phyloP scores from a whole-genome alignment of 2,329 filamentous ascomycete genomes.

The Aspergillus sojae region DNA sequence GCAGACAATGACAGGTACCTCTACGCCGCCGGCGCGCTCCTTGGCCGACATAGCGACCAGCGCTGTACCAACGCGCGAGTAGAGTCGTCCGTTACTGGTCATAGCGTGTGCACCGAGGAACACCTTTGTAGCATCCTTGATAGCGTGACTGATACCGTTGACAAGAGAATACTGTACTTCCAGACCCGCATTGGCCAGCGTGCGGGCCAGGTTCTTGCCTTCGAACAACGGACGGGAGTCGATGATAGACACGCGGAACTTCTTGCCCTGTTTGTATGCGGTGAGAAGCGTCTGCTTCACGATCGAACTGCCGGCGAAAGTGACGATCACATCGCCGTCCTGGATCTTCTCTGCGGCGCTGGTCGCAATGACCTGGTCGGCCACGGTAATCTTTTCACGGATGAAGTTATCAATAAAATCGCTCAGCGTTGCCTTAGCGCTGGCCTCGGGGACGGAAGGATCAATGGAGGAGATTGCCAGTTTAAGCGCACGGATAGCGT shows the following conservation, averaged over 20 bases:
- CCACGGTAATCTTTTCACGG: slow-evolving; percentile 83
- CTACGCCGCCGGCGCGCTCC: slow-evolving; percentile 56
- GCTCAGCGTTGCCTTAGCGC: slow-evolving; percentile 77
- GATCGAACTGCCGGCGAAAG: slow-evolving; percentile 82
- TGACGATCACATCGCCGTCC: slow-evolving; percentile 79
- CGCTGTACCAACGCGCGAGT: slow-evolving; percentile 83
- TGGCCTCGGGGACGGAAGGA: slow-evolving; percentile 77
- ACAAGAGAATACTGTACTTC: slow-evolving; percentile 81
- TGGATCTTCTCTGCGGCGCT: slow-evolving; percentile 75
- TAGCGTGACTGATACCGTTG: slow-evolving; percentile 73
- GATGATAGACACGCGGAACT: slow-evolving; percentile 81
- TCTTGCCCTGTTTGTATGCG: slow-evolving; percentile 70
- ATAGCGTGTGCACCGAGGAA: slow-evolving; percentile 90
- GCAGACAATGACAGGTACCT: slow-evolving; percentile 81
- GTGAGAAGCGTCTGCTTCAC: slow-evolving; percentile 79
- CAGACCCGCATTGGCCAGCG: slow-evolving; percentile 69
- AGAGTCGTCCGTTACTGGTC: slow-evolving; percentile 91
- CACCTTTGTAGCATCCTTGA: slow-evolving; percentile 71
- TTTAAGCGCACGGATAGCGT: slow-evolving; percentile 93
- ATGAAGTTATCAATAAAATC: slow-evolving; percentile 87
- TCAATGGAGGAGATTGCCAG: slow-evolving; percentile 88
- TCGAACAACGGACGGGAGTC: slow-evolving; percentile 75
- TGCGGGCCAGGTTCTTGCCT: slow-evolving; percentile 71
- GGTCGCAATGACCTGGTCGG: slow-evolving; percentile 80
- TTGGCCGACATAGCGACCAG: slow-evolving; percentile 82